phyloP scores from a whole-genome alignment of 2,329 filamentous ascomycete species.

The Aspergillus sp. region DNA sequence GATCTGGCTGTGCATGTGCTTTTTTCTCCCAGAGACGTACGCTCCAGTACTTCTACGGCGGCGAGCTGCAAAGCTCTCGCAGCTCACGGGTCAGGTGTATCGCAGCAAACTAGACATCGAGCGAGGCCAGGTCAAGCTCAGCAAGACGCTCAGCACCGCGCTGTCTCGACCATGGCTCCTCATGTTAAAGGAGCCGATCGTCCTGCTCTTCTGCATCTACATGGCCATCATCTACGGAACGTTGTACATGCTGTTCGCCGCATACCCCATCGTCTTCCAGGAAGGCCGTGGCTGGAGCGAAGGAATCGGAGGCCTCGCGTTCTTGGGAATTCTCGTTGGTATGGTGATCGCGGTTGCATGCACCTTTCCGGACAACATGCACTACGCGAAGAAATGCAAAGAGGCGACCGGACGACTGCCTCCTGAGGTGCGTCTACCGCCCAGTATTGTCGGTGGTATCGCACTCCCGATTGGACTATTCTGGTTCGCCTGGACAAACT shows the following conservation, averaged over 20 bases:
- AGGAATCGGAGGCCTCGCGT: constrained; percentile 3
- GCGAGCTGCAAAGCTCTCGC: neutral
- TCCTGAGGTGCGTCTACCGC: constrained; percentile 3
- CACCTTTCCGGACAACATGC: constrained; percentile 4
- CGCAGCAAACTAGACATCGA: neutral
- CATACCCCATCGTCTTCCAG: constrained; percentile 4
- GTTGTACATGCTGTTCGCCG: constrained; percentile 5
- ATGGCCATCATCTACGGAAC: constrained; percentile 6
- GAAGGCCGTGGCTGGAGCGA: constrained; percentile 4
- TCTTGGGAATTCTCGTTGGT: constrained; percentile 1
- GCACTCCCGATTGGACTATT: constrained; percentile 1
- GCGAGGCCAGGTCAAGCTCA: neutral
- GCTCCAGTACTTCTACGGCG: constrained; percentile 3
- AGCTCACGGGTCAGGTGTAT: neutral
- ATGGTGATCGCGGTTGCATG: constrained; percentile 1
- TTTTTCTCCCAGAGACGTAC: constrained; percentile 3
- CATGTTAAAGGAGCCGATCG: constrained; percentile 2
- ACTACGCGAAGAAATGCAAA: neutral
- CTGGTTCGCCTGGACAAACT: constrained; percentile 7
- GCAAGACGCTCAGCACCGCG: neutral
- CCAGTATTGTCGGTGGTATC: neutral
- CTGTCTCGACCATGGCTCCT: constrained; percentile 4
- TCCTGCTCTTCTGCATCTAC: constrained; percentile 1
- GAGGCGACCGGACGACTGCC: neutral
- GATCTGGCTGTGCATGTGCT: neutral